A percentile compares a stretch with the other conserved stretches of the same genome.
These are phyloP conservation scores for Cenococcum geophilum DNA, from an alignment of 495 filamentous ascomycete genomes.

Conservation along the genomic window DNA sequence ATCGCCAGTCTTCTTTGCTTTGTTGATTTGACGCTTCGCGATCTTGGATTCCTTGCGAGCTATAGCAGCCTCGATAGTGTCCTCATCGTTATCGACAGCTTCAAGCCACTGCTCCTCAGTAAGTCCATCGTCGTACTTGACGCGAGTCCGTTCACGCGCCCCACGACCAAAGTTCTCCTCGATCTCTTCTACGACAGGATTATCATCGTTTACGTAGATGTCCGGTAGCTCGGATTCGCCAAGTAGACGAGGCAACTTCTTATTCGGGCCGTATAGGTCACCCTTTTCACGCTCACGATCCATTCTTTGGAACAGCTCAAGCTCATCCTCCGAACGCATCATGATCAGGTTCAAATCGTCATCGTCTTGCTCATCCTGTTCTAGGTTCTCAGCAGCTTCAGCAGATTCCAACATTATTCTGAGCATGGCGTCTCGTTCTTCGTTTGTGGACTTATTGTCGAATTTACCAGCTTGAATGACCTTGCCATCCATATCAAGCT, in stretches of 20 bases:
- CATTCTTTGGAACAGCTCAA: constrained; percentile 46
- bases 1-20: constrained; percentile 52
- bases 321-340: constrained; percentile 41
- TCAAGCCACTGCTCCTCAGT: constrained; percentile 96
- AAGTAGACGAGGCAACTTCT: constrained; percentile 69
- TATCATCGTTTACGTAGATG: constrained; percentile 83
- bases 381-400: constrained; percentile 72
- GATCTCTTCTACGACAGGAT: constrained; percentile 69
- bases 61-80: constrained; percentile 85
- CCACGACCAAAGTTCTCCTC: constrained; percentile 78
- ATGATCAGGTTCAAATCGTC: constrained; percentile 84
- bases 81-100: constrained; percentile 93
- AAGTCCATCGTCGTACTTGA: constrained; percentile 94
- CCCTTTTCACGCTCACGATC: constrained; percentile 64
- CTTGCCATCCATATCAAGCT: constrained; percentile 98
- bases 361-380: constrained; percentile 85
- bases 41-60: constrained; percentile 82
- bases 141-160: constrained; percentile 84
- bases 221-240: constrained; percentile 85
- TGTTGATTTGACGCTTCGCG: constrained; percentile 68
- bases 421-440: constrained; percentile 92
- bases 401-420: constrained; percentile 86
- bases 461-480: constrained; percentile 99
- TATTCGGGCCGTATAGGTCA: constrained; percentile 65
- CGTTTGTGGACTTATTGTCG: constrained; percentile 98